These are phyloP conservation scores for Curvularia hawaiiensis DNA, from an alignment of 2,329 filamentous ascomycete species.

Conservation along the genomic window DNA sequence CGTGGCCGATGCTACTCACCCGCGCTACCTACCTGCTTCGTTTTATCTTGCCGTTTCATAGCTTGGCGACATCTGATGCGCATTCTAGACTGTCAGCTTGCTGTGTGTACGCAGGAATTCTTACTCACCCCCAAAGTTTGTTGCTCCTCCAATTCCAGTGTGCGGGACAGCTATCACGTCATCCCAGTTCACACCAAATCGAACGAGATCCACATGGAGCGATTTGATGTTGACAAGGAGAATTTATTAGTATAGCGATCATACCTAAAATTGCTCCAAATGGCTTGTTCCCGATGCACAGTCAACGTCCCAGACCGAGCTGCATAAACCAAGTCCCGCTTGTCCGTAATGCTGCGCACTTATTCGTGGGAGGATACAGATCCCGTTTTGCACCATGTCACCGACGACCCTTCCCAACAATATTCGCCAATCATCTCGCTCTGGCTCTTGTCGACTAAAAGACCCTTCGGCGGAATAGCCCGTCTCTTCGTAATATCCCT, in stretches of 20 bases:
- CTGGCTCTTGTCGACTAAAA: not conserved
- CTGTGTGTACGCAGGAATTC: not conserved
- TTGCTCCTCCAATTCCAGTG: not conserved
- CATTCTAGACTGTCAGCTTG: not conserved
- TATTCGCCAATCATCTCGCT: not conserved
- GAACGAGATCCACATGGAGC: not conserved
- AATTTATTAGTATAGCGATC: not conserved
- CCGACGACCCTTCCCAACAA: conserved; percentile 5
- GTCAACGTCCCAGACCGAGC: not conserved
- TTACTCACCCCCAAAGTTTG: not conserved
- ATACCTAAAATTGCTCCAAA: not conserved
- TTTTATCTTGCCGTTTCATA: not conserved
- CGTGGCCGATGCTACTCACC: not conserved
- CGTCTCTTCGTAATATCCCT: not conserved
- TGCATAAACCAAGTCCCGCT: conserved; percentile 1
- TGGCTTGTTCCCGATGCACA: not conserved
- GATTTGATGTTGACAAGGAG: not conserved
- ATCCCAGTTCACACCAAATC: not conserved
- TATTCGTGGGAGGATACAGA: not conserved
- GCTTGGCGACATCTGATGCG: not conserved
- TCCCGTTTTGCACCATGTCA: not conserved
- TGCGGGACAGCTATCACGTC: not conserved
- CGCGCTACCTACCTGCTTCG: not conserved
- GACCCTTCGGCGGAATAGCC: not conserved
- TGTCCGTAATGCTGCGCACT: not conserved